These are phyloP conservation scores for Tulasnella sp. DNA, from an alignment of 768 basidiomycete species.

Conservation along the genomic window DNA sequence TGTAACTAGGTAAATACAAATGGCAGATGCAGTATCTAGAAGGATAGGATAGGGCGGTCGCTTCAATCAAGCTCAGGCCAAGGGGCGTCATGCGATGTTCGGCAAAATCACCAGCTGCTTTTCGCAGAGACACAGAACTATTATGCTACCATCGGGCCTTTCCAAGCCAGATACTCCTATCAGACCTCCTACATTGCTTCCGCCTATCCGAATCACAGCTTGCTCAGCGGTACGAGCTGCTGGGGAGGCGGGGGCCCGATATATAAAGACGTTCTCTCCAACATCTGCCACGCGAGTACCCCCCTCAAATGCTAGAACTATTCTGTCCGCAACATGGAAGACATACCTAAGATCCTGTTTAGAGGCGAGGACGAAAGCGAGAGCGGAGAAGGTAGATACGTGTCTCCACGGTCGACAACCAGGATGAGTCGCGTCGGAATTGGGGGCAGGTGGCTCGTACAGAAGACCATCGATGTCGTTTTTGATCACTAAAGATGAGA, in stretches of 20 bases:
- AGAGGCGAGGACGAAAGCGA: constrained; percentile 90
- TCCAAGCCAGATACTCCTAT: constrained; percentile 65
- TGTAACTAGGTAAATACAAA: background rate
- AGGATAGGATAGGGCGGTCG: too few relatives aligned
- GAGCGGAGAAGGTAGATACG: constrained; percentile 75
- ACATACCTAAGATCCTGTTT: constrained; percentile 89
- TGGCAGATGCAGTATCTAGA: constrained; percentile 5
- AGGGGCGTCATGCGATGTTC: background rate
- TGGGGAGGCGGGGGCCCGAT: constrained; percentile 50
- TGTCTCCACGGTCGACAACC: constrained; percentile 60
- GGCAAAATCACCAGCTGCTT: constrained; percentile 60
- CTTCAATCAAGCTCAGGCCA: too few relatives aligned
- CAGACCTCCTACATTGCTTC: constrained; percentile 65
- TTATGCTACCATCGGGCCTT: constrained; percentile 35
- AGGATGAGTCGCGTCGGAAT: constrained; percentile 27
- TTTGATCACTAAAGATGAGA: constrained; percentile 56
- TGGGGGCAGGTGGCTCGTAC: constrained; percentile 40
- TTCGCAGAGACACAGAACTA: constrained; percentile 73
- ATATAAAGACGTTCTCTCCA: constrained; percentile 83
- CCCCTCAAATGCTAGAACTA: constrained; percentile 80
- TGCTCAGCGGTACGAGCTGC: constrained; percentile 69
- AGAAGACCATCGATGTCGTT: constrained; percentile 67
- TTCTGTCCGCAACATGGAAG: constrained; percentile 56
- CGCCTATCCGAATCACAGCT: constrained; percentile 70
- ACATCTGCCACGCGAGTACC: constrained; percentile 51